Evolutionary conservation across 208 protist genomes (phyloP), one percentile per base, ranked within the genome.

Genomic region (Leishmania gerbilli): DNA sequence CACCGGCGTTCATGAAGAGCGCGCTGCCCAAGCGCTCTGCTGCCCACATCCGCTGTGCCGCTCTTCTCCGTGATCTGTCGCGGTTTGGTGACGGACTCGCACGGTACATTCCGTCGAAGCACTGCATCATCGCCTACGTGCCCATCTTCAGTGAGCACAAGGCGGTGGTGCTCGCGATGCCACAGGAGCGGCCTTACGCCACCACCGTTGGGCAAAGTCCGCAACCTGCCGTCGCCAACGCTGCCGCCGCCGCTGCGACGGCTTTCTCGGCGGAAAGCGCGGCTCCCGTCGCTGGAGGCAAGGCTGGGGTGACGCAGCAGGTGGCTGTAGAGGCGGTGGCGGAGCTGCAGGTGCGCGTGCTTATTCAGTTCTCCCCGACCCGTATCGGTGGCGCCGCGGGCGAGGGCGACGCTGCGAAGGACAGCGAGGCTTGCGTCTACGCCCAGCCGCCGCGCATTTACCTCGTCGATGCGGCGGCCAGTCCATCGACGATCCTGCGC

Each of bases 21-120:
- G 81, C 84, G 2, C 60, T 90, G 53, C 51, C 49, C 13, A 64
- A 67, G 1, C 85, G 85, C 55, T 75, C 77, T n/a, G 55, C 80
- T 1, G 77, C 60, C 4, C 77, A 79, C 51, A 49, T 93, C 1
- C 85, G 83, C 47, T 74, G 72, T 31, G 88, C 82, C 27, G 42
- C 83, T n/a, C 79, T 93, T 47, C 78, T 88, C 67, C 88, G 85
- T 15, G 89, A 90, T 47, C 64, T 94, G n/a, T 91, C 89, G 2
- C 79, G 71, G 21, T 91, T 92, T 34, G 88, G 90, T 51, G 87
- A 90, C 71, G 87, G 84, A 9, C 76, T 90, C n/a, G 84, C 80
- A 0, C 68, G 62, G 17, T 89, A 84, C 72, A 69, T 79, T 19
- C 56, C 83, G 40, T 71, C 24, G 15, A 71, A 79, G 45, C 87